phyloP scores from a whole-genome alignment of 2,329 filamentous ascomycete genomes.

The Pseudogymnoascus sp. region DNA sequence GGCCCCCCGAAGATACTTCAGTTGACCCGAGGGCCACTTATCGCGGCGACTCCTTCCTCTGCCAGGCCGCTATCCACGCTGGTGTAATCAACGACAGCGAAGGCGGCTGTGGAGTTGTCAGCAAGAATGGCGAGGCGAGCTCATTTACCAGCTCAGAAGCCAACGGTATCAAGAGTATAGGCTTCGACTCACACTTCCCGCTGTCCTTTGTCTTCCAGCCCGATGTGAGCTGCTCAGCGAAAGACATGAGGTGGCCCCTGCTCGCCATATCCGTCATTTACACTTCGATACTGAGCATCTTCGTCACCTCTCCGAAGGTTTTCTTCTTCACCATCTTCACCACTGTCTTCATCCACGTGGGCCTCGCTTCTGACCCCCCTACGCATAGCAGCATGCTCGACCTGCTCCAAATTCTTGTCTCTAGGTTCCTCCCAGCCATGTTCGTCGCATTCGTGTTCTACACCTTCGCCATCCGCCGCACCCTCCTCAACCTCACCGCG shows the following conservation, averaged over 20 bases:
- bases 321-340: slow-evolving; percentile 82
- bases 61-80: slow-evolving; percentile 74
- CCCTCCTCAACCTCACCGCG: slow-evolving; percentile 63
- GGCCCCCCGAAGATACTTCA: slow-evolving; percentile 38
- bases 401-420: slow-evolving; percentile 69
- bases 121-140: slow-evolving; percentile 59
- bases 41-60: slow-evolving; percentile 83
- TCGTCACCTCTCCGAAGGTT: slow-evolving; percentile 66
- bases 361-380: slow-evolving; percentile 81
- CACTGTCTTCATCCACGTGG: slow-evolving; percentile 81
- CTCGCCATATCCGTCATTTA: slow-evolving; percentile 75
- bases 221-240: slow-evolving; percentile 56
- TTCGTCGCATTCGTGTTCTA: slow-evolving; percentile 87
- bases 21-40: slow-evolving; percentile 50
- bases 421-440: slow-evolving; percentile 75
- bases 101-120: slow-evolving; percentile 76
- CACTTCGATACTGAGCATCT: slow-evolving; percentile 68
- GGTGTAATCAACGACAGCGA: slow-evolving; percentile 62
- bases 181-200: slow-evolving; percentile 84
- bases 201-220: slow-evolving; percentile 71
- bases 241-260: slow-evolving; percentile 76
- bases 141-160: slow-evolving; percentile 54
- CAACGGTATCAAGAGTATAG: slow-evolving; percentile 68
- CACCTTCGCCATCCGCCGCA: slow-evolving; percentile 64
- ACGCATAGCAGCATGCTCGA: slow-evolving; percentile 55